Evolutionary conservation across 1,284 basidiomycete species (phyloP).

Genomic region (Austroboletus sp.): DNA sequence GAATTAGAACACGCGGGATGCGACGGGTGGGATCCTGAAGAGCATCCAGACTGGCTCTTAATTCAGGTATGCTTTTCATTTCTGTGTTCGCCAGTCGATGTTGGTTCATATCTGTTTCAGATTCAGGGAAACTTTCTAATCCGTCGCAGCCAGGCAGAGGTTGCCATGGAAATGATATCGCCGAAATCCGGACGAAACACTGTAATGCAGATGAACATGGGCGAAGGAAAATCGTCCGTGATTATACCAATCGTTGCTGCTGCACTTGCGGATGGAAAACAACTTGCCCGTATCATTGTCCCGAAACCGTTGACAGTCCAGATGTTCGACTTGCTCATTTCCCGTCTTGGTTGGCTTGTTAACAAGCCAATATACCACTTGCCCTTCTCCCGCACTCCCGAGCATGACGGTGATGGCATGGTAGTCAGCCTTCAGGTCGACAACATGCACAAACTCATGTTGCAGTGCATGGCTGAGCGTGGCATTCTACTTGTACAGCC

Average conservation of each 20-base stretch:
- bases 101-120: not conserved
- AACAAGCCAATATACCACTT: not conserved
- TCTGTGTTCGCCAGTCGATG: not conserved
- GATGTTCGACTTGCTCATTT: not conserved
- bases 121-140: not conserved
- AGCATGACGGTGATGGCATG: not conserved
- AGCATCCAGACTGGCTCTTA: slow-evolving; percentile 38
- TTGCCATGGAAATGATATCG: not conserved
- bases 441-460: not conserved
- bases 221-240: not conserved
- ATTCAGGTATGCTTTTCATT: slow-evolving; percentile 32
- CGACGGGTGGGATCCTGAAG: slow-evolving; percentile 11
- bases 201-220: not conserved
- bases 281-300: not conserved
- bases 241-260: not conserved
- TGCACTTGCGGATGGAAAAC: not conserved
- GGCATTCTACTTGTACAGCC: not conserved
- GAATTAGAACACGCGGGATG: slow-evolving; percentile 20
- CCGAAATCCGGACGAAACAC: not conserved
- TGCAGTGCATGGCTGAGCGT: not conserved
- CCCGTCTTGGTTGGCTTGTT: not conserved
- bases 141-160: not conserved
- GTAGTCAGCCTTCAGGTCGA: not conserved
- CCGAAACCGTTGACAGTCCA: not conserved
- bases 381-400: not conserved